Evolutionary conservation across 768 basidiomycete genomes (phyloP).

Genomic region (Panaeolus papilionaceus): DNA sequence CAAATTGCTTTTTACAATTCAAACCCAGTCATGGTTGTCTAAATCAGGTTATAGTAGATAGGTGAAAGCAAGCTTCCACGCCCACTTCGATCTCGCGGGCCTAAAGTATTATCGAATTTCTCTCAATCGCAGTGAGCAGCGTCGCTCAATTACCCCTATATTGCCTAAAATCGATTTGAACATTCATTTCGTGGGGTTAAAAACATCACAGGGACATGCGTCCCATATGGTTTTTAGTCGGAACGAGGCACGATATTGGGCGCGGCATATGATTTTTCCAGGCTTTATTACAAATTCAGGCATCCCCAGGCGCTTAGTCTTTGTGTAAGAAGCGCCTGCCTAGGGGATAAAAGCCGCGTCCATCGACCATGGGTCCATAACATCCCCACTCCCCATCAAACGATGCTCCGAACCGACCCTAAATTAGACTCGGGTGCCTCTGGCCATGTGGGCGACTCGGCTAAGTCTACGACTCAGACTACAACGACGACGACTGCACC

Average conservation of each 20-base stretch:
- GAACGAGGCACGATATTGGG: not conserved
- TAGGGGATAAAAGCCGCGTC: not conserved
- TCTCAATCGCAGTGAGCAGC: not conserved
- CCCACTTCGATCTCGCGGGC: not conserved
- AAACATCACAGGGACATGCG: not conserved
- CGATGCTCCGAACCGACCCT: slow-evolving; percentile 13
- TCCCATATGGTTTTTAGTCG: not conserved
- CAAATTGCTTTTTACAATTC: too few relatives aligned
- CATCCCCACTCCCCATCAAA: not conserved
- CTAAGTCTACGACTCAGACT: not conserved
- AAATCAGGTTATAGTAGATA: too few relatives aligned
- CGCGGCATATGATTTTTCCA: not conserved
- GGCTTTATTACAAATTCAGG: not conserved
- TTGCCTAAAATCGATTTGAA: not conserved
- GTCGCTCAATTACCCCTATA: not conserved
- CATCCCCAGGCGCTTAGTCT: not conserved
- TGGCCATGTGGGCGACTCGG: not conserved
- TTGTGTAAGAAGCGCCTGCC: not conserved
- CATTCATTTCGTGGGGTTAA: not conserved
- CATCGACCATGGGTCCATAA: not conserved
- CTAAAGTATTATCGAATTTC: not conserved
- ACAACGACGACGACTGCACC: not conserved
- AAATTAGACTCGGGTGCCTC: not conserved
- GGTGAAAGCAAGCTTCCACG: too few relatives aligned
- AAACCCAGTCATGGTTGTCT: too few relatives aligned